Percentiles rank a stretch among this genome's conserved stretches.
Conservation (phyloP, 768 basidiomycete genomes). For the Krasilnikovozyma curviuscula region DNA sequence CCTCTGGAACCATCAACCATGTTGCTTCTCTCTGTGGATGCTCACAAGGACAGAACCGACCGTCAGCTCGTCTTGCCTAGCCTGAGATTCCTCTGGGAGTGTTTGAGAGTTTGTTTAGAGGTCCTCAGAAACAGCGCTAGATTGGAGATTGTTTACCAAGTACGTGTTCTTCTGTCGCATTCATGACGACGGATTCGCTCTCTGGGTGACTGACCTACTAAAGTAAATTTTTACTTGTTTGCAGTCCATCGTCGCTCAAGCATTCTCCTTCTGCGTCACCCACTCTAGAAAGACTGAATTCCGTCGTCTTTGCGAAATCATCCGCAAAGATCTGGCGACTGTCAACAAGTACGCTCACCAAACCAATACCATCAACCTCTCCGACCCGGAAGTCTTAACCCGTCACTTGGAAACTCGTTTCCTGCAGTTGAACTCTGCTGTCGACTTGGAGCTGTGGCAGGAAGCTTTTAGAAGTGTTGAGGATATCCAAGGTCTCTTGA, state of each 20-base stretch:
- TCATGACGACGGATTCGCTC: no score
- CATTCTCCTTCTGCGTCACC: constrained; percentile 87
- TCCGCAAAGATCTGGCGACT: constrained; percentile 81
- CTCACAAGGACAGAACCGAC: constrained; percentile 78
- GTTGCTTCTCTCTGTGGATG: constrained; percentile 12
- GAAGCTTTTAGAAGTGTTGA: constrained; percentile 97
- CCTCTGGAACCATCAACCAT: constrained; percentile 11
- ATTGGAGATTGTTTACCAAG: constrained; percentile 84
- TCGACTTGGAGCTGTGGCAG: constrained; percentile 97
- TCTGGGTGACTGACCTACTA: no score
- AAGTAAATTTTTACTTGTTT: background rate
- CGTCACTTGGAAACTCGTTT: constrained; percentile 94
- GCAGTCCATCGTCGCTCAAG: constrained; percentile 87
- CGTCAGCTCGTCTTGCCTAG: constrained; percentile 87
- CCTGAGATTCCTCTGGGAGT: constrained; percentile 98
- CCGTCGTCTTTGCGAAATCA: constrained; percentile 84
- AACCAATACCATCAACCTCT: constrained; percentile 80
- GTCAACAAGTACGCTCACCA: constrained; percentile 91
- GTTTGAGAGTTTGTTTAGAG: constrained; percentile 84
- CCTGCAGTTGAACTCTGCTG: constrained; percentile 84
- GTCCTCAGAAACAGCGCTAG: constrained; percentile 89
- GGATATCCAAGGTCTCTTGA: constrained; percentile 88
- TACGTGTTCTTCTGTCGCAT: no score
- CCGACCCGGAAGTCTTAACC: constrained; percentile 82
- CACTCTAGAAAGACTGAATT: constrained; percentile 93